Conservation (phyloP, 73 alveolate species). For the Paramecium biaurelia region DNA sequence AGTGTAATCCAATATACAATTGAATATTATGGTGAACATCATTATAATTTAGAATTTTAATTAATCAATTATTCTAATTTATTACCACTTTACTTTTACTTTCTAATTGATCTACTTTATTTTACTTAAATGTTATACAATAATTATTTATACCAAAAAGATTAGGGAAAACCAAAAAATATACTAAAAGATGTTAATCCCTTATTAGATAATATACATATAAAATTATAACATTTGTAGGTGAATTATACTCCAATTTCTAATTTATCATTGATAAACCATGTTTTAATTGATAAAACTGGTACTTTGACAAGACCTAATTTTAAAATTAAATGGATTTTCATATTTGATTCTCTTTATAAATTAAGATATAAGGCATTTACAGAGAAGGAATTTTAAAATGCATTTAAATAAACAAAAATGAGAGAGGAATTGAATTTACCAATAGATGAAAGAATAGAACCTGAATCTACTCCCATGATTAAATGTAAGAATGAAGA, state of each 20-base stretch:
- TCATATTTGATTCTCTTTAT: background rate
- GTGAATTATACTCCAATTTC: conserved; percentile 6
- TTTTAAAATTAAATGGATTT: conserved; percentile 42
- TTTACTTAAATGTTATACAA: background rate
- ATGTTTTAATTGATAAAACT: conserved; percentile 56
- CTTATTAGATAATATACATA: background rate
- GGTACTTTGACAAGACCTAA: conserved; percentile 52
- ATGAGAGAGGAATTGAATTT: background rate
- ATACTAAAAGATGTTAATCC: background rate
- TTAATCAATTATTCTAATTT: background rate
- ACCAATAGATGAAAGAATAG: background rate
- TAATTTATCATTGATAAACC: conserved; percentile 42
- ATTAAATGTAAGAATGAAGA: background rate
- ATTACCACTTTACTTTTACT: conserved; percentile 1
- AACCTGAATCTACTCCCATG: background rate
- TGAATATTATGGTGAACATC: background rate
- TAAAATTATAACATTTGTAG: background rate
- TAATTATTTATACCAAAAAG: background rate
- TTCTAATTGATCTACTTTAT: background rate
- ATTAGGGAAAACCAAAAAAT: background rate
- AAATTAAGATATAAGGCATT: background rate
- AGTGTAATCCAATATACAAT: background rate
- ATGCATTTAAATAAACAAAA: background rate
- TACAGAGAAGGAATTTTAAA: background rate
- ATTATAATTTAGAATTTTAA: background rate